phyloP scores from a whole-genome alignment of 2,329 filamentous ascomycete species.

The Penicillium brasilianum region DNA sequence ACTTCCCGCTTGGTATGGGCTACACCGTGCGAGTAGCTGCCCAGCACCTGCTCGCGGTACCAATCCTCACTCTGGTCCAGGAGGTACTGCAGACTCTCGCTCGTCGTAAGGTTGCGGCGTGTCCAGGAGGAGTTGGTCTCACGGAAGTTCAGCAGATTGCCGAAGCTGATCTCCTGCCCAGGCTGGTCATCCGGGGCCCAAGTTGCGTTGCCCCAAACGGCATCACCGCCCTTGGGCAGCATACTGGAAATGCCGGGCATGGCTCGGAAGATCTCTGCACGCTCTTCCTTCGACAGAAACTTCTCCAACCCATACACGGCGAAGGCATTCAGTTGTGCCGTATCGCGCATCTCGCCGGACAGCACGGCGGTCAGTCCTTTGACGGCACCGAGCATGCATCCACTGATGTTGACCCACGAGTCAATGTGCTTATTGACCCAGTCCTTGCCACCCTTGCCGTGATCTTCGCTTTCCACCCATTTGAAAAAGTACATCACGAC shows the following conservation, averaged over 20 bases:
- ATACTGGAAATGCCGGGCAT: conserved; percentile 98
- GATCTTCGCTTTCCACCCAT: conserved; percentile 78
- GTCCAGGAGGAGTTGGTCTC: conserved; percentile 66
- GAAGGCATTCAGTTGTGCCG: conserved; percentile 92
- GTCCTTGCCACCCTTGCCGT: conserved; percentile 77
- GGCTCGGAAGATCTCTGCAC: conserved; percentile 90
- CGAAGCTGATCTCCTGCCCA: conserved; percentile 74
- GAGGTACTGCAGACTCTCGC: conserved; percentile 77
- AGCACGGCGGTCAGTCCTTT: conserved; percentile 90
- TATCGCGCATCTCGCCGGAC: conserved; percentile 98
- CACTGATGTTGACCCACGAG: conserved; percentile 97
- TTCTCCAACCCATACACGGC: conserved; percentile 97
- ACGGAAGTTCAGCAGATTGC: conserved; percentile 84
- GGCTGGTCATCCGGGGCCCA: conserved; percentile 87
- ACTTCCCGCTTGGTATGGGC: conserved; percentile 81
- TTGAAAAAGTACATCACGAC: conserved; percentile 83
- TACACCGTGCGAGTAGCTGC: conserved; percentile 85
- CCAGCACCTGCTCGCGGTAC: conserved; percentile 75
- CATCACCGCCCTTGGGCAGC: conserved; percentile 91
- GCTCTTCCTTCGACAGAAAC: conserved; percentile 87
- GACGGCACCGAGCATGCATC: conserved; percentile 93
- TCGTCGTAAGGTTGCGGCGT: conserved; percentile 76
- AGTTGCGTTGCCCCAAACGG: conserved; percentile 88
- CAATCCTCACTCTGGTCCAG: conserved; percentile 79
- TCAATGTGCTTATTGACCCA: conserved; percentile 94